Evolutionary conservation across 129 eudicot genomes (phyloP).

Genomic region (Escallonia herrerae): DNA sequence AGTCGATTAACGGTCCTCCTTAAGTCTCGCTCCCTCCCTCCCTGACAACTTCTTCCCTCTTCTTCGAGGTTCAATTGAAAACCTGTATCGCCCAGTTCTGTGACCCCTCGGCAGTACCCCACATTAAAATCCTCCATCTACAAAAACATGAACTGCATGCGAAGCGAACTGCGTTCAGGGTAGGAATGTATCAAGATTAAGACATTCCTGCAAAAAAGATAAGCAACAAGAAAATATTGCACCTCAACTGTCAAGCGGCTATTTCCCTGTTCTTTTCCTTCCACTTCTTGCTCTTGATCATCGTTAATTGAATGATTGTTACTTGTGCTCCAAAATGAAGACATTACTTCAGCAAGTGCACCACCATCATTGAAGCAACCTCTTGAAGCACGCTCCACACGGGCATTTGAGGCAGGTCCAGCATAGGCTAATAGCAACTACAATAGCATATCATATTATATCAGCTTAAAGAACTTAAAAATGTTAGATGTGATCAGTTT

Average conservation of each 20-base stretch:
- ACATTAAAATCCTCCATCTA: too few species aligned
- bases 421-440: constrained; percentile 80
- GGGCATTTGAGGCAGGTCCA: constrained; percentile 88
- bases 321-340: constrained; percentile 39
- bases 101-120: too few species aligned
- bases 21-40: too few species aligned
- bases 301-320: constrained; percentile 10
- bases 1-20: too few species aligned
- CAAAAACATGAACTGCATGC: too few species aligned
- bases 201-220: too few species aligned
- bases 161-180: too few species aligned
- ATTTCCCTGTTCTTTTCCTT: constrained; percentile 26
- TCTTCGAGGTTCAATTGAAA: too few species aligned
- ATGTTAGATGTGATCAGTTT: too few species aligned
- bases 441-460: neutral
- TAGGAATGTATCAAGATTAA: too few species aligned
- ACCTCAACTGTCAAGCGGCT: constrained; percentile 49
- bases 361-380: constrained; percentile 57
- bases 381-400: constrained; percentile 62
- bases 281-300: constrained; percentile 22
- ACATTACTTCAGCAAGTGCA: constrained; percentile 66
- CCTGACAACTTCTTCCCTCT: too few species aligned
- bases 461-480: constrained; percentile 7
- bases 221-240: neutral
- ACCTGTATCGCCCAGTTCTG: too few species aligned